Evolutionary conservation across 2,329 filamentous ascomycete genomes (phyloP).

Genomic region (Pseudogymnoascus sp.): DNA sequence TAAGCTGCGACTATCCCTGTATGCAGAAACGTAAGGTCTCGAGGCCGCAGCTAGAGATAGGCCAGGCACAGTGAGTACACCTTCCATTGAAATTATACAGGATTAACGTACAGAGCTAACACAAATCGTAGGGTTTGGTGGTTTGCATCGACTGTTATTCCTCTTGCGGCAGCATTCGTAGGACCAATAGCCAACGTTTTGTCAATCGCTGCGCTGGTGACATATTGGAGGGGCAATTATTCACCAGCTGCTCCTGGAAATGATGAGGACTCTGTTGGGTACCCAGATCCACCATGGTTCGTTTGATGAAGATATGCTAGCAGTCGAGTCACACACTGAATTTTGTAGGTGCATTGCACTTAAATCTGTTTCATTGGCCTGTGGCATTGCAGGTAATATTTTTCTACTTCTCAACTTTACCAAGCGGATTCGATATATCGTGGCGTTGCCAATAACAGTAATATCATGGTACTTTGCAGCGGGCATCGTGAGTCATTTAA

Average conservation of each 20-base stretch:
- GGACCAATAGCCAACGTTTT: conserved; percentile 63
- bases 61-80: neutral
- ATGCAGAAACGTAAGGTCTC: neutral
- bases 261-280: conserved; percentile 45
- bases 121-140: conserved; percentile 30
- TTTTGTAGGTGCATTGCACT: conserved; percentile 47
- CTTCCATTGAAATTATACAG: neutral
- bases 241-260: conserved; percentile 35
- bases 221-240: conserved; percentile 51
- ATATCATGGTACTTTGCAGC: conserved; percentile 58
- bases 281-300: conserved; percentile 55
- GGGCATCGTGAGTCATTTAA: conserved; percentile 45
- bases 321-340: conserved; percentile 7
- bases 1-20: neutral
- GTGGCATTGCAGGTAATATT: conserved; percentile 59
- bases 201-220: conserved; percentile 60
- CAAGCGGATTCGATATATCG: conserved; percentile 55
- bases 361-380: conserved; percentile 57
- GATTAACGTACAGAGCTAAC: neutral
- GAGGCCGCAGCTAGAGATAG: neutral
- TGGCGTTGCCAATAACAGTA: conserved; percentile 61
- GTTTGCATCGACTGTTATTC: conserved; percentile 38
- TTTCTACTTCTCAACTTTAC: conserved; percentile 66
- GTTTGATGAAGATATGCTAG: conserved; percentile 12
- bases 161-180: conserved; percentile 58